Base-by-base conservation (phyloP, 768 basidiomycete species). In the Tulasnella sp. region DNA sequence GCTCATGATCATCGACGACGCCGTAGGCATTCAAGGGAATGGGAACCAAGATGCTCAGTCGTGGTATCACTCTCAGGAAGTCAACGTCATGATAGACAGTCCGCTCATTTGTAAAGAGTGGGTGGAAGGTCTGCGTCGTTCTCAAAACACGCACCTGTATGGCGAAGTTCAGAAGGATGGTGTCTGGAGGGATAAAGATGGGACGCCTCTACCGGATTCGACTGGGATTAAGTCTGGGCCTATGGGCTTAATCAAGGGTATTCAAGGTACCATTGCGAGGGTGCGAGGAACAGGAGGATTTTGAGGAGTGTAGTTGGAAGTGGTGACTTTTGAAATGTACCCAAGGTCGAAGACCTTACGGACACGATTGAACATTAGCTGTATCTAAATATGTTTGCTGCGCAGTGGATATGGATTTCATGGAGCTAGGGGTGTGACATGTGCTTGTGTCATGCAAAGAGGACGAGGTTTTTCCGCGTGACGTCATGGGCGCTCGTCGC, bases 21-120 rank as follows among this genome's bases (percentile, higher is more conserved):
- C 88, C 81, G 88, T 92, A 71, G 89, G 88, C 19, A 92, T 93
- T 80, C 86, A 88, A 27, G 92, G 92, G 12, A 93, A 91, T 81
- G 92, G 92, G 36, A 93, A 92, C 84, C 91, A 92, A 83, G 91
- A 91, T 80, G 88, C 90, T 9, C 92, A 93, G 82, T 89, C 88
- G 6, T 93, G 92, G 91, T 92, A 88, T 86, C 92, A 93, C 84
- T 90, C 89, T 62, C 90, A 91, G 80, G 92, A 93, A 82, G 87
- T 90, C 81, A 93, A 93, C 83, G 85, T 91, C 79, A 88, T 92
- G 87, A 85, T 91, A 71, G 91, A 92, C 83, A 88, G 87, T 34
- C 84, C 86, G n/a, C 84, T 86, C 52, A 85, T 91, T 75, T 88
- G 89, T 74, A 82, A 84, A 48, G 90, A 89, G 78, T 90, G 91